Base-by-base conservation (phyloP, 768 basidiomycete genomes). In the Boletus rex-veris region DNA sequence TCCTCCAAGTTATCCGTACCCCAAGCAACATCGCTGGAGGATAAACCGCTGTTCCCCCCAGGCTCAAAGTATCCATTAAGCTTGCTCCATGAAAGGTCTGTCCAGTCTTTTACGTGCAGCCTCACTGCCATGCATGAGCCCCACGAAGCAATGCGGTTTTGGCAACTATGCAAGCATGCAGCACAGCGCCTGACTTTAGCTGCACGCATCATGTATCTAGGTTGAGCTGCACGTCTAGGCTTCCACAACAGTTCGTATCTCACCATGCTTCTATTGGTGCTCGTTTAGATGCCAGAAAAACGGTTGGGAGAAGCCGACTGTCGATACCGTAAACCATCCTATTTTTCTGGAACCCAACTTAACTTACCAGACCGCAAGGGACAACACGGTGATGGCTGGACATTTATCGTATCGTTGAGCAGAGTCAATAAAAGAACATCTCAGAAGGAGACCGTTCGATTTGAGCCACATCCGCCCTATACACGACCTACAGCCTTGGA, bases 21-120 rank as follows among this genome's bases (percentile, higher is more conserved):
- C 5, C 51, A 67, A 8, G 12, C 10, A 40, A 35, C 52, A 48
- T 57, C 58, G 28, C 8, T 9, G 30, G 71, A 69, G 56, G 80
- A 80, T 33, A 81, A 80, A 52, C 79, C 86, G 1, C 71, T 95
- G 35, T 94, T 95, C 64, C 90, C 91, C 38, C 75, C 83, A 12
- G 92, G 92, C 18, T 94, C 80, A 58, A 96, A 97, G 72, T 88
- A 82, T 52, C 94, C 94, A 3, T 64, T 92, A 40, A 85, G 79
- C 60, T 68, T 95, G 31, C 77, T 97, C 11, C 78, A 88, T 48
- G 94, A 97, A 75, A 85, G 88, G 82, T 87, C 51, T 5, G 59
- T 57, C 24, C 19, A 7, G 9, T 40, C 38, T 19, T 36, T n/a
- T 35, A 26, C 28, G 28, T 40, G 50, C 42, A 40, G 38, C 48